Base-by-base conservation (phyloP, 148 eudicot species). In the Vaccinium darrowii region DNA sequence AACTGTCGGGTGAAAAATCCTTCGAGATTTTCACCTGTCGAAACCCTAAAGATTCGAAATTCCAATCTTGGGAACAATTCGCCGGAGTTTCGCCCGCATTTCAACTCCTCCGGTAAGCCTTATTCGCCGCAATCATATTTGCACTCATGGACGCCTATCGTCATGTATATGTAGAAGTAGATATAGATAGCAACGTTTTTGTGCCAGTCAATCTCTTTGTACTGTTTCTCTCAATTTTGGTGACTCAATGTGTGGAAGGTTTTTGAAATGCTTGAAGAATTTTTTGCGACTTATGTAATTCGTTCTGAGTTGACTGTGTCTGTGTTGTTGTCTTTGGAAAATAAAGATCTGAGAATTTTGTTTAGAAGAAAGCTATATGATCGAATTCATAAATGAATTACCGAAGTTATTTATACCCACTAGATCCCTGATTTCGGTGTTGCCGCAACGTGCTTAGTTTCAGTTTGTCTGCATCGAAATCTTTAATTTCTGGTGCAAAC, bases 81-180 rank as follows among this genome's bases (percentile, higher is more conserved):
- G 5, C 39, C 72, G n/a, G 69, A 16, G 18, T 10, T 60, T 12
- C 69, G 65, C 51, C 12, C 82, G 16, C 62, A 18, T 25, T 80
- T 58, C n/a, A 8, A 6, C 43, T 79, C 27, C 5, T 54, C 83
- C 50, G 71, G 83, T 60, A 62, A 62, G 83, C 72, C 39, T 58
- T 52, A 1, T 4, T 21, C 36, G 7, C 23, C 54, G n/a, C 51
- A 23, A 43, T 30, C 12, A 69, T n/a, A 0, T 4, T 43, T 43
- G 47, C 47, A 43, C 0, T 43, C 47, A 36, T 25, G 27, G 11
- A 30, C 18, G 43, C 13, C 7, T 72, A 72, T 72, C 6, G 0
- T 18, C 23, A 14, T 7, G 16, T 33, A 30, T 3, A 5, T 33
- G 25, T 72, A 33, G 7, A 15, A 39, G 25, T 75, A 39, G 23